Base-by-base conservation (phyloP, 768 basidiomycete genomes). In the Paxillus ammoniavirescens region DNA sequence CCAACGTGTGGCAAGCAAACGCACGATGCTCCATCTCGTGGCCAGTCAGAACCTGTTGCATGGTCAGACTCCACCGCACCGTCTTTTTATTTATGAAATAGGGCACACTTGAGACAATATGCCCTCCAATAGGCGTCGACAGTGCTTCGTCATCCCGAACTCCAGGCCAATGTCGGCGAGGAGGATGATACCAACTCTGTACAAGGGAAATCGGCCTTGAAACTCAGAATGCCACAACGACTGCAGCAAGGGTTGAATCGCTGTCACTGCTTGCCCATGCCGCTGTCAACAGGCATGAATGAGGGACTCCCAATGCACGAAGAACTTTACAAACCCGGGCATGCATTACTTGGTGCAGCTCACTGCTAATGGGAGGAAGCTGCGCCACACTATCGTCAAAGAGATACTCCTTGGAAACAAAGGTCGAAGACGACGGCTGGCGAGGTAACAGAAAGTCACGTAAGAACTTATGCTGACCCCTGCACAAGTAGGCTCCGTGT, bases 181-280 rank as follows among this genome's bases (percentile, higher is more conserved):
- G 31, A 92, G 65, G 54, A 88, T 77, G 31, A 88, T 77, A 0
- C 82, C 85, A 4, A 82, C 81, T 52, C 91, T 78, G 62, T 93
- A 89, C 21, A 83, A 66, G 14, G 77, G 76, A 61, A 84, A 80
- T 51, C 85, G 81, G 49, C 83, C 81, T 50, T 89, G 80, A 64
- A 89, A 90, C 67, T 93, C 90, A 0, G 91, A 82, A 54, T 87
- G 78, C 89, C 91, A 93, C 36, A 93, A 66, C 2, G 86, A 81
- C 52, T 78, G 82, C 26, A 94, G 72, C 23, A 93, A 73, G 40
- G 82, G 80, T 28, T 90, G 83, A 15, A 91, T 77, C 2, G 82
- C 75, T 21, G 77, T 74, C 18, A 83, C 73, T 8, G 80, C 80
- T 72, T 91, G 86, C 52, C 83, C 83, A 26, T 72, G 77, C 64